Base-by-base conservation (phyloP, 768 basidiomycete species). In the Hypholoma fasciculare region DNA sequence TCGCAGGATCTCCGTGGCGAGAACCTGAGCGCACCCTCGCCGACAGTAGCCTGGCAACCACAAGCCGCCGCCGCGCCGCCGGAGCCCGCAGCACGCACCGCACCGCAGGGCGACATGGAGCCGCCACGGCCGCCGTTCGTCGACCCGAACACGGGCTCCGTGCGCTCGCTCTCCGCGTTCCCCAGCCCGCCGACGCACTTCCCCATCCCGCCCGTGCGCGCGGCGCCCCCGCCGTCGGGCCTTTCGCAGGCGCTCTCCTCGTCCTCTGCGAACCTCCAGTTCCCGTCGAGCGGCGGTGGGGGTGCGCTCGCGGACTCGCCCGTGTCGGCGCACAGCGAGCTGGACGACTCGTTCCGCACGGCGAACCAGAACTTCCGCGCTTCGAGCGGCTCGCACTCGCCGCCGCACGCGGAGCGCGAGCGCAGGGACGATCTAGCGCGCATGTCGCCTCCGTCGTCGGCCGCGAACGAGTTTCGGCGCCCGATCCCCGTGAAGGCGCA, bases 131-230 rank as follows among this genome's bases (percentile, higher is more conserved):
- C 65, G 34, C 69, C 69, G 48, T 76, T 71, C 20, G 67, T 73
- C 11, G 78, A 81, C 53, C 67, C 74, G 11, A 72, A 78, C 47
- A 76, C 77, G 8, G 80, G 78, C 38, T 86, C 86, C 26, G 78
- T 89, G n/a, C 79, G 86, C 17, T 87, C 88, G 1, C 74, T 92
- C 20, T 88, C 86, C 34, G 86, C 85, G 0, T 92, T 92, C 69
- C 90, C 90, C 20, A 71, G 80, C 0, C 90, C 90, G 14, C 90
- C 90, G 0, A 83, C 82, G 0, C 88, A 90, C 67, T 83, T 87
- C 57, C 89, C 89, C 12, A 71, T 87, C 13, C 89, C 86, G 37
- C 80, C 82, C 27, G 72, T 68, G 17, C 69, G 70, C 49, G 52
- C 54, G 52, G 27, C 36, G 47, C 56, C 61, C 30, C 58, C 63